Evolutionary conservation across 106 monocot genomes (phyloP), one percentile per base, ranked within the genome.

Genomic region (Cymbidium sinense): DNA sequence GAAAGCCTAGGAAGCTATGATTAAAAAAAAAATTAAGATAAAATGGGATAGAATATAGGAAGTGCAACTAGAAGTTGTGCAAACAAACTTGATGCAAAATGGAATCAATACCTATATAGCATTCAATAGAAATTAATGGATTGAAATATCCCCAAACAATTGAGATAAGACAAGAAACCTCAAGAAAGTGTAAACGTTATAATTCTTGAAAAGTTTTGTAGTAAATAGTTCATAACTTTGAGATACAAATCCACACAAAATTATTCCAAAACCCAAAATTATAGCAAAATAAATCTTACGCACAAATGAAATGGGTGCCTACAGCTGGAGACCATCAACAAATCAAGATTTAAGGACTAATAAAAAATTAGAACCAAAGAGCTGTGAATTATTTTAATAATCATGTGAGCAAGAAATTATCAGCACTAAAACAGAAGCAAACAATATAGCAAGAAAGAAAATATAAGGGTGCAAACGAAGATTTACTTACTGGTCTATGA

Each of bases 401-500:
- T 67, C 15, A 67, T 15, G 67, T 67, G 27, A 64, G 17, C 31
- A 31, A 67, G 23, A 29, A 67, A 31, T 67, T 67, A 67, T 67
- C 67, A 67, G 29, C 11, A 31, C 31, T 33, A 67, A 29, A 17
- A 67, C 11, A 67, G 9, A 15, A 21, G 25, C 29, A 13, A 61
- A 36, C 1, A 25, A 20, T 64, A 13, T 29, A 25, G 71, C 51
- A n/a, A 43, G 43, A 18, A 37, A 64, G 35, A 34, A 36, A 36
- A 81, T n/a, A 77, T 29, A 73, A 43, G 64, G 31, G 20, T 13
- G 34, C 31, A 75, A 69, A 43, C 50, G 30, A 41, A 43, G 76
- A 71, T 51, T 43, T 34, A 44, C 88, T 72, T 86, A 95, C 93
- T 51, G 95, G 95, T 77, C 86, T 90, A 64, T 34, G 78, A 67